phyloP scores from a whole-genome alignment of 352 stramenopile species.

The Pythium monospermum region DNA sequence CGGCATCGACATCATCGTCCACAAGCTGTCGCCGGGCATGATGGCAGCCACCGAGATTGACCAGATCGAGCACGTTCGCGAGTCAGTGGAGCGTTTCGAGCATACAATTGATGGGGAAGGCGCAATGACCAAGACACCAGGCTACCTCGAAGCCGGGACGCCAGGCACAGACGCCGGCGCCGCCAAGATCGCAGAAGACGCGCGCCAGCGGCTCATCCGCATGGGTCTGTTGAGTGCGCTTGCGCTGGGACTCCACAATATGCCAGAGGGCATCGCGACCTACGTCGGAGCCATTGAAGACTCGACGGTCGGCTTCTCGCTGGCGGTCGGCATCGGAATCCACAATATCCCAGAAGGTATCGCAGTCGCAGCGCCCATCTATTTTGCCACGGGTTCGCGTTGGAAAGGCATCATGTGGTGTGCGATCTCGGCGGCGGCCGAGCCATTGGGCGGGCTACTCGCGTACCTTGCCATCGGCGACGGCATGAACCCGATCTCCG shows the following conservation, averaged over 20 bases:
- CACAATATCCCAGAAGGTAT: conserved; percentile 98
- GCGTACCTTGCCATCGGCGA: conserved; percentile 73
- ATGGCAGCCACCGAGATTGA: conserved; percentile 29
- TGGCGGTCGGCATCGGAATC: conserved; percentile 93
- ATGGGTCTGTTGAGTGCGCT: conserved; percentile 89
- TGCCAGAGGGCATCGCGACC: conserved; percentile 94
- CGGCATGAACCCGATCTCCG: conserved; percentile 40
- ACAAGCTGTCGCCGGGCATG: conserved; percentile 26
- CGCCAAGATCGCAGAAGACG: conserved; percentile 35
- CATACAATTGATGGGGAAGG: not conserved
- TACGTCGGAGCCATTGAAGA: conserved; percentile 90
- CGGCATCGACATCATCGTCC: conserved; percentile 35
- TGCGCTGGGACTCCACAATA: conserved; percentile 93
- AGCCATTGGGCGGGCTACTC: conserved; percentile 82
- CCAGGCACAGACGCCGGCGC: conserved; percentile 17
- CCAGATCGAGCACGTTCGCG: conserved; percentile 25
- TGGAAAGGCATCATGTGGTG: conserved; percentile 94
- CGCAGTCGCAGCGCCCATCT: conserved; percentile 94
- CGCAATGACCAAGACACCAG: conserved; percentile 12
- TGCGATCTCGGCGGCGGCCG: conserved; percentile 75
- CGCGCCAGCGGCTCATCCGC: conserved; percentile 53
- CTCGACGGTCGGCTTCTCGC: conserved; percentile 83
- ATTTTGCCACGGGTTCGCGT: conserved; percentile 94
- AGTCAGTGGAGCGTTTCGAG: conserved; percentile 28
- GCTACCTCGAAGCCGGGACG: conserved; percentile 27